phyloP scores from a whole-genome alignment of 352 stramenopile genomes.

The Globisporangium nagaii region DNA sequence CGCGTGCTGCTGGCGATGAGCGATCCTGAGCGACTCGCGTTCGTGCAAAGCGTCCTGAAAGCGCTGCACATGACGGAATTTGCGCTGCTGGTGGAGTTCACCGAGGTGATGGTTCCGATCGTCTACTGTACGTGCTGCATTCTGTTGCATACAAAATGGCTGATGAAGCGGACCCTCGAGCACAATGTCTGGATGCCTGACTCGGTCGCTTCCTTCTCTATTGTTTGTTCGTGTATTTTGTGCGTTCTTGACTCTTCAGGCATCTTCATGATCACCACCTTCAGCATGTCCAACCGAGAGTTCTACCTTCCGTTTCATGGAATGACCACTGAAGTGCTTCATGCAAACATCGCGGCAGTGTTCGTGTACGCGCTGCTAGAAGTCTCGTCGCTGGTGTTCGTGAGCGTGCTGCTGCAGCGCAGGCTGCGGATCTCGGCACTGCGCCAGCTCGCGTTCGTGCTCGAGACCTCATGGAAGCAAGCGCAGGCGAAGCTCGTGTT shows the following conservation, averaged over 20 bases:
- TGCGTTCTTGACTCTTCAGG: background rate
- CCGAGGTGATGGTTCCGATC: conserved; percentile 14
- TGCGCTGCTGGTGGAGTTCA: conserved; percentile 15
- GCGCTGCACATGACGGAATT: conserved; percentile 15
- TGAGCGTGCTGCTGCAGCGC: conserved; percentile 10
- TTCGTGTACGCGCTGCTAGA: conserved; percentile 18
- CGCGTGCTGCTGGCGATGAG: background rate
- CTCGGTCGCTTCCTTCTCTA: too few relatives aligned
- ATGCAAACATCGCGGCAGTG: conserved; percentile 1
- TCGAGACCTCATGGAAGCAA: conserved; percentile 17
- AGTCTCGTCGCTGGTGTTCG: conserved; percentile 7
- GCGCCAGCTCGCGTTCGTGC: conserved; percentile 15
- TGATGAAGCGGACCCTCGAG: too few relatives aligned
- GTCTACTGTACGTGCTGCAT: conserved; percentile 17
- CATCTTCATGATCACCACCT: background rate
- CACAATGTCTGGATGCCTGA: too few relatives aligned
- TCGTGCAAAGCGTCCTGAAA: background rate
- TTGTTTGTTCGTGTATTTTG: too few relatives aligned
- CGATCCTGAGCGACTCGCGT: background rate
- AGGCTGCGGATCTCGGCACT: conserved; percentile 16
- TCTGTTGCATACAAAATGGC: too few relatives aligned
- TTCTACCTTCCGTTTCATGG: background rate
- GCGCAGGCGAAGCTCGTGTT: conserved; percentile 19
- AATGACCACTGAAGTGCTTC: background rate
- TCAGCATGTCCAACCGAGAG: background rate